These are phyloP conservation scores for Entomophthora muscae DNA, from an alignment of 371 early-diverging fungal species.

Conservation along the genomic window DNA sequence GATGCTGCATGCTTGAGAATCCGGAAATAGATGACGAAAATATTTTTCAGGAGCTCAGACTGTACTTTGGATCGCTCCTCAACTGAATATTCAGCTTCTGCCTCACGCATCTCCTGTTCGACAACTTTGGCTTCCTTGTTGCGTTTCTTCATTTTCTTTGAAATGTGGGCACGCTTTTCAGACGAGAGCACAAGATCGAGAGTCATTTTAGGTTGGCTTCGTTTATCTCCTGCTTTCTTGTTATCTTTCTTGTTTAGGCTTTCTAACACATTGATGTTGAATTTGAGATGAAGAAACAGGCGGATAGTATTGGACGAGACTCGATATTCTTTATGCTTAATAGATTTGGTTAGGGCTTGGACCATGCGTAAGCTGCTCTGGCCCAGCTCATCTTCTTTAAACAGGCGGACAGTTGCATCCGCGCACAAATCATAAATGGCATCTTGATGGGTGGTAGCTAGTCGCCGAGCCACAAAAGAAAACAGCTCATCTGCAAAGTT, in stretches of 20 bases:
- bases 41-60: conserved; percentile 74
- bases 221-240: conserved; percentile 16
- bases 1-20: conserved; percentile 69
- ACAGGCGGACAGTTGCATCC: conserved; percentile 51
- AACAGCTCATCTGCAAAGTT: conserved; percentile 1
- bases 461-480: neutral
- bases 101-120: conserved; percentile 63
- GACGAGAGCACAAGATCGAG: neutral
- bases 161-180: conserved; percentile 40
- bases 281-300: neutral
- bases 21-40: conserved; percentile 85
- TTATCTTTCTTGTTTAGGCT: conserved; percentile 11
- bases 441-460: conserved; percentile 1
- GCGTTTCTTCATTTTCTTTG: conserved; percentile 53
- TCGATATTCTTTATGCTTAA: conserved; percentile 58
- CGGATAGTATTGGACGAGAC: conserved; percentile 36
- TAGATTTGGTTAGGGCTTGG: conserved; percentile 58
- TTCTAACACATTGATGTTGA: neutral
- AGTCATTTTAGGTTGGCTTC: neutral
- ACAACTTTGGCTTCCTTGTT: conserved; percentile 50
- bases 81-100: conserved; percentile 56
- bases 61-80: conserved; percentile 59
- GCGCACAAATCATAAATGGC: conserved; percentile 36
- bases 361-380: conserved; percentile 70
- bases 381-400: conserved; percentile 69